phyloP scores from a whole-genome alignment of 441 rosid genomes.

The Jatropha podagrica region DNA sequence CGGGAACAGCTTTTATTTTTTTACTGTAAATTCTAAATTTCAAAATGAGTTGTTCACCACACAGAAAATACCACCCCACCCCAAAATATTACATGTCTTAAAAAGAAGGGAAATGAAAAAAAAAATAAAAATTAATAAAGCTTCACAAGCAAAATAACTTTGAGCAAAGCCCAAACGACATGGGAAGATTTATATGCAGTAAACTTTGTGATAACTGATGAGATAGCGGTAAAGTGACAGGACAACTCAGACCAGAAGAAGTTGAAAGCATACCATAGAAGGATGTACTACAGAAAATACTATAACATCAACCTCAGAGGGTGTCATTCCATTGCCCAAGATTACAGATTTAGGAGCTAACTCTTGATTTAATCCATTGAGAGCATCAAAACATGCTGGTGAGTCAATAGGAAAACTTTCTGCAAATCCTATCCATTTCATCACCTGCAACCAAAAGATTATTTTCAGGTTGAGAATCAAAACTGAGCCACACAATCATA shows the following conservation, averaged over 20 bases:
- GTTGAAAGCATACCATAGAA: constrained; percentile 51
- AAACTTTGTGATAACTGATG: background rate
- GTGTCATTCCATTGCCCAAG: constrained; percentile 65
- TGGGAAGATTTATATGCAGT: background rate
- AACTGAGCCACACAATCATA: constrained; percentile 1
- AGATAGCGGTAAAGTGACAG: background rate
- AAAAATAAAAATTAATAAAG: background rate
- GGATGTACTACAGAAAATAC: constrained; percentile 69
- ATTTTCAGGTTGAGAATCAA: constrained; percentile 1
- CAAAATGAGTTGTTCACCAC: background rate
- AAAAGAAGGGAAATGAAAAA: background rate
- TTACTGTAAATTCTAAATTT: background rate
- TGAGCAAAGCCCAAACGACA: background rate
- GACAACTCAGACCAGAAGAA: constrained; percentile 10
- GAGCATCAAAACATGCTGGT: constrained; percentile 42
- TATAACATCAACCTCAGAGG: constrained; percentile 72
- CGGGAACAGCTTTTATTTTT: background rate
- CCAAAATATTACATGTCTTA: background rate
- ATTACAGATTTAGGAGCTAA: constrained; percentile 67
- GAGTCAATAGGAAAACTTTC: constrained; percentile 58
- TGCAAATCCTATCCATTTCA: constrained; percentile 73
- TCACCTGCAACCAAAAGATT: constrained; percentile 45
- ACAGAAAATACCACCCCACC: background rate
- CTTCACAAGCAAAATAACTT: background rate
- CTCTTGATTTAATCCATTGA: constrained; percentile 55